Evolutionary conservation across 345 rosid species (phyloP).

Genomic region (Rubroshorea leprosula): DNA sequence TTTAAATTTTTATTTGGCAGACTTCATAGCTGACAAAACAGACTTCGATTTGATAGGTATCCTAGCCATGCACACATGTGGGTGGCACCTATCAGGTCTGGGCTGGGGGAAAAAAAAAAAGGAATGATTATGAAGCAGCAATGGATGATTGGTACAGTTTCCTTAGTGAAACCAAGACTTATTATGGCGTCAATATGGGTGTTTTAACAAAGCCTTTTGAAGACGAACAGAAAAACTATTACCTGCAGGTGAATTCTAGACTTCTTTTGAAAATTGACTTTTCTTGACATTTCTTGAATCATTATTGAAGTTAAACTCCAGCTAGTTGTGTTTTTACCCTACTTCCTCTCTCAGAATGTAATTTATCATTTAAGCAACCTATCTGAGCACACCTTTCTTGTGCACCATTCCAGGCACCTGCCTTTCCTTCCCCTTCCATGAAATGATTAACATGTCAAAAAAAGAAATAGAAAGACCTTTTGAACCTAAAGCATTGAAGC

Average conservation of each 20-base stretch:
- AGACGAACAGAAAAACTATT: slow-evolving; percentile 83
- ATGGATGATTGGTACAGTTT: slow-evolving; percentile 89
- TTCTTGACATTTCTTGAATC: too few species aligned
- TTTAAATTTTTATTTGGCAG: neutral
- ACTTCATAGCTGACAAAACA: slow-evolving; percentile 12
- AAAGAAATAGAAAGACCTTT: neutral
- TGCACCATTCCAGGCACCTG: too few species aligned
- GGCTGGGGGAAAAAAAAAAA: slow-evolving; percentile 55
- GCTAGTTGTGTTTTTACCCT: too few species aligned
- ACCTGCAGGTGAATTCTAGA: slow-evolving; percentile 54
- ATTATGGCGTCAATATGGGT: slow-evolving; percentile 85
- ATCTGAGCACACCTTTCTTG: too few species aligned
- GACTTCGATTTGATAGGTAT: slow-evolving; percentile 54
- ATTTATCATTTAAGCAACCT: too few species aligned
- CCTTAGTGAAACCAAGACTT: slow-evolving; percentile 48
- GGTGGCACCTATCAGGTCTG: slow-evolving; percentile 84
- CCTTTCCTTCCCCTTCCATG: too few species aligned
- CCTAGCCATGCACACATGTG: slow-evolving; percentile 99
- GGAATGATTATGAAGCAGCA: slow-evolving; percentile 58
- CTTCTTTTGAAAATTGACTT: slow-evolving; percentile 4
- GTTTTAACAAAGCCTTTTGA: slow-evolving; percentile 58
- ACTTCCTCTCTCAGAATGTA: too few species aligned
- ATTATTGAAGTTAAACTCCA: too few species aligned
- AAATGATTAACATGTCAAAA: too few species aligned
- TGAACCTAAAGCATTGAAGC: neutral